Evolutionary conservation across 1,284 basidiomycete species (phyloP), one percentile per base, ranked within the genome.

Genomic region (Pascua sp.): DNA sequence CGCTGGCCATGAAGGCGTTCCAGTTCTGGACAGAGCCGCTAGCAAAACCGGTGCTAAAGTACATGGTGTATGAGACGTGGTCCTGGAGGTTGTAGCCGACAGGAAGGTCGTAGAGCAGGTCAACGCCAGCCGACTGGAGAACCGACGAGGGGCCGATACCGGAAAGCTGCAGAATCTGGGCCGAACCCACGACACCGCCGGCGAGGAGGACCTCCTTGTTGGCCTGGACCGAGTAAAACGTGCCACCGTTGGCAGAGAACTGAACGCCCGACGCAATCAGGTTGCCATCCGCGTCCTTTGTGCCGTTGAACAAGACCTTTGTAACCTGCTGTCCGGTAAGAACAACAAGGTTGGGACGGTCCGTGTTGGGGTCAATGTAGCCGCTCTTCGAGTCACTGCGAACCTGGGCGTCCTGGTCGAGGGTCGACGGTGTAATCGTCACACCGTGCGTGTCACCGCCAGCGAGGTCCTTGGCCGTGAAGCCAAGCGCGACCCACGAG

Each of bases 71-170:
- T 11, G 71, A 66, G n/a, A 86, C 66, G 73, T 88, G 87, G 70
- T 90, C 87, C 70, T 88, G 86, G 46, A 90, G 70, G 75, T 88
- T 85, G 73, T 86, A 84, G 1, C 89, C 89, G 53, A 91, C 88
- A 55, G 87, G 86, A 2, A 89, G 78, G 59, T 84, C 83, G 43
- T 80, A 59, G 11, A 72, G 65, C 56, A 65, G 59, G 11, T 53
- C 49, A 57, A 90, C 82, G 47, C 82, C 82, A 32, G 83, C 81
- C 8, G 70, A 68, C 24, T 79, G 64, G 44, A 90, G 75, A 3
- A 85, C 80, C 49, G 82, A 81, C 51, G 68, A 72, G 4, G 87
- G 86, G 0, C 88, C 89, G 55, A 91, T 81, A 60, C 89, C 89
- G 56, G 85, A 87, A 10, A 84, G 78, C 80, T 86, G 81, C 43